Base-by-base conservation (phyloP, 2,329 filamentous ascomycete genomes). In the Tolypocladium guangdongense region DNA sequence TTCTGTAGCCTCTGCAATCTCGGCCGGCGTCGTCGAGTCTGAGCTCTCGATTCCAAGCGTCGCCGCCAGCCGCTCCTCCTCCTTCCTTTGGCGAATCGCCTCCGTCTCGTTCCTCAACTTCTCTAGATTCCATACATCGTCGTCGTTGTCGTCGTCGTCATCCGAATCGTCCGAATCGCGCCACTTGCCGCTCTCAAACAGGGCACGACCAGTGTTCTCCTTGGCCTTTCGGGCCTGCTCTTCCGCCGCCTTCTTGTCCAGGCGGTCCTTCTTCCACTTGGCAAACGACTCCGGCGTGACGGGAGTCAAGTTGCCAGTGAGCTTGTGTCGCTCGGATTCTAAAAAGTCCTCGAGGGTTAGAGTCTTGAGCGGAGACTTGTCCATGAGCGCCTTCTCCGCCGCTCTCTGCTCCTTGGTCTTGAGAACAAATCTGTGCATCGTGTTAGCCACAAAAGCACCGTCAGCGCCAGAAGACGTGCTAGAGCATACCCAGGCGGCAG, bases 121-220 rank as follows among this genome's bases (percentile, higher is more conserved):
- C 62, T 90, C 85, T 62, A 96, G 71, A 64, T 96, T 95, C 83
- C 85, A 96, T 7, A 73, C 71, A n/a, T 81, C 79, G 43, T 81
- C 6, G 27, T 27, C 80, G 16, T 83, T 83, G n/a, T 79, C 78
- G 4, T 80, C 80, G 16, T 79, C 78, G 4, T 80, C 80, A 3
- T 81, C 82, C 35, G 80, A 80, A 37, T 86, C 84, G 48, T 81
- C 80, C 45, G 81, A 81, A 30, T 81, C 81, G 56, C 83, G 77
- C 92, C 92, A 99, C 69, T 95, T 91, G 64, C 93, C 93, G 70
- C 90, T 93, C 73, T 99, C 93, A 69, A 99, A 99, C 72, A 99
- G 78, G 8, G 90, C 89, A 73, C 91, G 84, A 64, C 93, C 93
- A 22, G 93, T 99, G 24, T 91, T 92, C 63, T 99, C 93, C 79